Base-by-base conservation (phyloP, 2,329 filamentous ascomycete genomes). In the Atkinsonella texensis region DNA sequence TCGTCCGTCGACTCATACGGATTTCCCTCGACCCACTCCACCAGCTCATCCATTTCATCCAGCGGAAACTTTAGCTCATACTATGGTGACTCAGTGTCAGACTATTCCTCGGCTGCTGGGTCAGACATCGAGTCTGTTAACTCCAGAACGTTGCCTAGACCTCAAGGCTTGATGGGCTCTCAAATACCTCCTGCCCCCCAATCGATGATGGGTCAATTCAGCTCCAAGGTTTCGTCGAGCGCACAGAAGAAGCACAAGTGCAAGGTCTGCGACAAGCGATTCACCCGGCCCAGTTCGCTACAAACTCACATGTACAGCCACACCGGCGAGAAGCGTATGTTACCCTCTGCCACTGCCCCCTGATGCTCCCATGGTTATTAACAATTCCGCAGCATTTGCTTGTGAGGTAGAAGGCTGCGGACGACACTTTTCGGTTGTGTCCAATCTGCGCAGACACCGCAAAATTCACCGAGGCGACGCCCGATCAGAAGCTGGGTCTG, bases 161-260 rank as follows among this genome's bases (percentile, higher is more conserved):
- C 89, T 1, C 82, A 83, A 28, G 83, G 80, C 39, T 61, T 77
- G 50, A 74, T 77, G 70, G 72, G 73, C 43, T 81, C 76, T 53
- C 77, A 75, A 56, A 76, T 83, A 33, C 88, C 89, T 1, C 89
- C 89, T 1, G 89, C 89, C 17, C 90, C 89, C 1, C 87, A 94
- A 65, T 94, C 90, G 0, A 96, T 98, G 89, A 98, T 98, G 93
- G 83, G 89, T 49, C 90, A 95, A 62, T 97, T 97, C 73, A 96
- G 88, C 70, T 96, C 91, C 56, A 96, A 96, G 71, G 84, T 96
- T 49, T 90, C 89, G 0, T 90, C 88, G 17, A 95, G 89, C 71
- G 93, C 91, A 10, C 89, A 96, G 66, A 97, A 97, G 82, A 97
- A 97, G 77, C 93, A 97, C 74, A 96, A 96, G 75, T 97, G 91